Evolutionary conservation across 495 filamentous ascomycete species (phyloP).

Genomic region (Parathielavia appendiculata): DNA sequence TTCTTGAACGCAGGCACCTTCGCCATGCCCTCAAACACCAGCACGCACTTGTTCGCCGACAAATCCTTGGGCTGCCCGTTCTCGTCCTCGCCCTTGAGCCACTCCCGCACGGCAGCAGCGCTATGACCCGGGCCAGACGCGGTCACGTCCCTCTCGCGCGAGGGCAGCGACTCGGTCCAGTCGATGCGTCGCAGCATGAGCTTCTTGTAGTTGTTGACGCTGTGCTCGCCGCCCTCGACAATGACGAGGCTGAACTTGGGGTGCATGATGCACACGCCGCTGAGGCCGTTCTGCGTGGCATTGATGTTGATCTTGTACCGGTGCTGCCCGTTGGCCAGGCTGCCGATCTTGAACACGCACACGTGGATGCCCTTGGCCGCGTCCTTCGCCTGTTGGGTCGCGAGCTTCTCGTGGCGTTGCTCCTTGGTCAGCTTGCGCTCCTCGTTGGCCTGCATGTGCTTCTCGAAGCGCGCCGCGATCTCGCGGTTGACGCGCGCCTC

Average conservation of each 20-base stretch:
- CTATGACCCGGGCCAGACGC: slow-evolving; percentile 22
- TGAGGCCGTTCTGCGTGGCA: slow-evolving; percentile 79
- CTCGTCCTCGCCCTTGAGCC: slow-evolving; percentile 74
- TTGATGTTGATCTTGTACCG: slow-evolving; percentile 90
- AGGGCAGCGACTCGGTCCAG: slow-evolving; percentile 83
- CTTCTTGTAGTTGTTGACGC: slow-evolving; percentile 72
- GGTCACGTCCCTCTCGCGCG: slow-evolving; percentile 47
- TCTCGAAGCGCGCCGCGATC: slow-evolving; percentile 73
- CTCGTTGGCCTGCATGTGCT: slow-evolving; percentile 75
- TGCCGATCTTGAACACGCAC: slow-evolving; percentile 83
- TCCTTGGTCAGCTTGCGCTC: slow-evolving; percentile 90
- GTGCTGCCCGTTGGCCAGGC: slow-evolving; percentile 81
- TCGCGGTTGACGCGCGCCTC: slow-evolving; percentile 89
- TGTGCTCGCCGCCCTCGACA: slow-evolving; percentile 82
- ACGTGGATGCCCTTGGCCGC: slow-evolving; percentile 75
- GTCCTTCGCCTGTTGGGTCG: slow-evolving; percentile 78
- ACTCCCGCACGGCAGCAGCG: slow-evolving; percentile 53
- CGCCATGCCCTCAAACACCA: slow-evolving; percentile 84
- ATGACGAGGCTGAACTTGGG: slow-evolving; percentile 84
- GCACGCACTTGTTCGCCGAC: slow-evolving; percentile 66
- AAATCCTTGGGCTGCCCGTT: slow-evolving; percentile 75
- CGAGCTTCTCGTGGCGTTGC: slow-evolving; percentile 78
- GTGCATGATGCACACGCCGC: slow-evolving; percentile 82
- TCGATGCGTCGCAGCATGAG: slow-evolving; percentile 88
- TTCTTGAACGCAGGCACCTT: slow-evolving; percentile 73